A percentile compares a stretch with the other conserved stretches of the same genome.
Conservation (phyloP, 1,284 basidiomycete genomes). For the Heterobasidion parviporum region DNA sequence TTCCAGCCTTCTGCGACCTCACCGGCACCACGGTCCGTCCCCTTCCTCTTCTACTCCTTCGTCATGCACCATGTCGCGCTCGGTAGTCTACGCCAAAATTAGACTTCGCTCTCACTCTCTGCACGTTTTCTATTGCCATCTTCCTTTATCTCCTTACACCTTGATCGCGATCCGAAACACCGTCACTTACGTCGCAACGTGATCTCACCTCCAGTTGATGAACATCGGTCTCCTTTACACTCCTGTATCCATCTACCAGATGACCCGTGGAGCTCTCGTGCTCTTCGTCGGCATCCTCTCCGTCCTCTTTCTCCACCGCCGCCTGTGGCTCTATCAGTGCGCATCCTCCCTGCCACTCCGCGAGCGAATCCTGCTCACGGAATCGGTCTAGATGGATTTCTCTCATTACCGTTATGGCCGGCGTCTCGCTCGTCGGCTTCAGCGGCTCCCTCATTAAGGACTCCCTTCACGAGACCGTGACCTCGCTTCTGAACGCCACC, state of each 20-base stretch:
- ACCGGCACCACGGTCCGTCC: conserved; percentile 70
- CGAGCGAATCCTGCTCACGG: conserved; percentile 1
- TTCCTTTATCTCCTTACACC: background rate
- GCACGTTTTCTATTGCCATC: background rate
- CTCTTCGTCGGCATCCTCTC: conserved; percentile 93
- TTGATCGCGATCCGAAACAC: background rate
- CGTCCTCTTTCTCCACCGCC: conserved; percentile 85
- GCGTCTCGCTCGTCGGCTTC: conserved; percentile 87
- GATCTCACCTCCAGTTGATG: conserved; percentile 62
- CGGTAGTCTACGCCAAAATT: background rate
- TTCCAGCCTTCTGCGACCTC: conserved; percentile 84
- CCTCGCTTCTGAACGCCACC: conserved; percentile 5
- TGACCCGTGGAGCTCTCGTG: conserved; percentile 95
- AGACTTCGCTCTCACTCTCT: conserved; percentile 4
- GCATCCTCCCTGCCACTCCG: conserved; percentile 12
- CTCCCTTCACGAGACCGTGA: conserved; percentile 38
- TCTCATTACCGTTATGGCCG: conserved; percentile 84
- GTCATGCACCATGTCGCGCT: background rate
- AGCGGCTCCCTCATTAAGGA: conserved; percentile 85
- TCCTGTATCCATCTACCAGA: conserved; percentile 96
- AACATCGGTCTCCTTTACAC: conserved; percentile 92
- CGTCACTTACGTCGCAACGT: conserved; percentile 6
- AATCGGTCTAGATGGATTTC: conserved; percentile 70
- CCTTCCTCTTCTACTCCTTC: conserved; percentile 3
- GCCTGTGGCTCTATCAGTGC: conserved; percentile 75